A percentile compares a stretch with the other conserved stretches of the same genome.
Conservation (phyloP, 352 stramenopile genomes). For the Blastocystis sp. region DNA sequence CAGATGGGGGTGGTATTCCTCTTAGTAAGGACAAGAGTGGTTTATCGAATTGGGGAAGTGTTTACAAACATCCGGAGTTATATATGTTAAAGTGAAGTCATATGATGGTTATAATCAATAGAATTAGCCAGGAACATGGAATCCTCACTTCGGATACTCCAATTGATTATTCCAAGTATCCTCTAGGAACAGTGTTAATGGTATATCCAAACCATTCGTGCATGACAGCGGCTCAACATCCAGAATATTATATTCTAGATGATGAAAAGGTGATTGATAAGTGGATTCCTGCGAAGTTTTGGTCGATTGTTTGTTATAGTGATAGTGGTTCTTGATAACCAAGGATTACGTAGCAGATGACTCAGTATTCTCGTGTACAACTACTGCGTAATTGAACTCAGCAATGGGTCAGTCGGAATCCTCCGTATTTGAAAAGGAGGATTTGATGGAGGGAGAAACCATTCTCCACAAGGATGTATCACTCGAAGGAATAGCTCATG, state of each 20-base stretch:
- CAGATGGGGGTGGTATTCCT: conserved; percentile 48
- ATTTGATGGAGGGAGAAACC: not conserved
- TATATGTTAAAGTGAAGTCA: conserved; percentile 39
- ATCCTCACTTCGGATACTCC: conserved; percentile 43
- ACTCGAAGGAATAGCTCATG: conserved; percentile 66
- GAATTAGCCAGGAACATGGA: conserved; percentile 55
- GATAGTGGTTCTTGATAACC: too few species aligned
- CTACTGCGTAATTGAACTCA: not conserved
- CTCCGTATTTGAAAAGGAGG: conserved; percentile 14
- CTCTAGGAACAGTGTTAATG: conserved; percentile 35
- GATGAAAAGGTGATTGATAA: conserved; percentile 44
- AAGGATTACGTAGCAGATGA: not conserved
- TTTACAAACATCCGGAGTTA: conserved; percentile 17
- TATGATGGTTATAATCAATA: not conserved
- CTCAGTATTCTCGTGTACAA: not conserved
- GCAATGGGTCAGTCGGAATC: conserved; percentile 8
- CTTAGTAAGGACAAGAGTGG: conserved; percentile 57
- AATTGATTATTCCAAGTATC: conserved; percentile 59
- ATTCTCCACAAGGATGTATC: not conserved
- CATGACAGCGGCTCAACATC: conserved; percentile 54
- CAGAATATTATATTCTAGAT: conserved; percentile 17
- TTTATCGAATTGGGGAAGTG: conserved; percentile 16
- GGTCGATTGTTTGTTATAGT: conserved; percentile 20
- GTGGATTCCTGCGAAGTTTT: conserved; percentile 54
- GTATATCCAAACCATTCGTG: conserved; percentile 56